These are phyloP conservation scores for Xylariaceae sp. DNA, from an alignment of 2,329 filamentous ascomycete genomes.

Conservation along the genomic window DNA sequence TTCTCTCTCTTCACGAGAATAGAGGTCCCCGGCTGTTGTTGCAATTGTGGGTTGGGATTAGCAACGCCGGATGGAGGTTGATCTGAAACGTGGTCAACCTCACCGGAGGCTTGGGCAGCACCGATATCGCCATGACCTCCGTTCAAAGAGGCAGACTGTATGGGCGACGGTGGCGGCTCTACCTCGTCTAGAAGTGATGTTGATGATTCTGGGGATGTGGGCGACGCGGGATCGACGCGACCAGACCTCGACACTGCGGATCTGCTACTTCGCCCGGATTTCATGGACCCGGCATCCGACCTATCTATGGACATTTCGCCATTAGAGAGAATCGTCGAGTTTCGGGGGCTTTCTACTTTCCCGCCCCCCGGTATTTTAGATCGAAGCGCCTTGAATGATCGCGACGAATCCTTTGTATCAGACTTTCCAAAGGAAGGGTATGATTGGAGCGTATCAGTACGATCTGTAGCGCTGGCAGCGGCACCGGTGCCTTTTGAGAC, in stretches of 20 bases:
- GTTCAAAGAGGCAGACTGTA: constrained; percentile 70
- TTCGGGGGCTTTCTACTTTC: constrained; percentile 76
- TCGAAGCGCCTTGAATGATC: constrained; percentile 77
- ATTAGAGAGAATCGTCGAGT: constrained; percentile 63
- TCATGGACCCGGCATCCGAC: constrained; percentile 70
- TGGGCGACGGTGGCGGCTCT: constrained; percentile 76
- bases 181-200: constrained; percentile 45
- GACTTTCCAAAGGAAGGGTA: constrained; percentile 91
- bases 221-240: constrained; percentile 44
- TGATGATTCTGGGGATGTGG: constrained; percentile 38
- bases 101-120: constrained; percentile 77
- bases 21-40: constrained; percentile 73
- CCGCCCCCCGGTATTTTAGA: constrained; percentile 80
- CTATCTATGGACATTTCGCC: constrained; percentile 58
- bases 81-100: constrained; percentile 93
- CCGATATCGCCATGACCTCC: constrained; percentile 72
- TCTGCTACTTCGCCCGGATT: constrained; percentile 61
- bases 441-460: constrained; percentile 62
- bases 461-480: constrained; percentile 33
- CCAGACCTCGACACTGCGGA: constrained; percentile 49
- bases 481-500: constrained; percentile 49
- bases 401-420: constrained; percentile 87
- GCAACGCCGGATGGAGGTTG: constrained; percentile 69
- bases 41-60: constrained; percentile 51
- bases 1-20: constrained; percentile 82